phyloP scores from a whole-genome alignment of 2,329 filamentous ascomycete genomes.

The Alternaria longipes region DNA sequence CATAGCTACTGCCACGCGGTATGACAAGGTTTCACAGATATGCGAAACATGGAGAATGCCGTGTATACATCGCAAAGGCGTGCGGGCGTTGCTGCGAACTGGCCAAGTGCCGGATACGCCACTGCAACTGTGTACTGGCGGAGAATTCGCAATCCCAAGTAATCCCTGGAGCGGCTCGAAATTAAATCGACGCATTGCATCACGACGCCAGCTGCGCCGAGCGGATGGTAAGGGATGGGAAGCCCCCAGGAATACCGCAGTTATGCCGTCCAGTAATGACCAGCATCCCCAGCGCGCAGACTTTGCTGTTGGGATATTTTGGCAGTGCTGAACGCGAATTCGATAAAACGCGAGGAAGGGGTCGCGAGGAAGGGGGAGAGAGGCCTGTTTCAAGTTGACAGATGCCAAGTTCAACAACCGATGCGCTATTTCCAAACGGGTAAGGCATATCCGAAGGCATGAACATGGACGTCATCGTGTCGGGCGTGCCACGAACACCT shows the following conservation, averaged over 20 bases:
- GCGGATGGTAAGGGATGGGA: neutral
- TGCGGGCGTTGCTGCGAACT: neutral
- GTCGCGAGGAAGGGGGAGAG: neutral
- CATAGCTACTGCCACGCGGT: constrained; percentile 6
- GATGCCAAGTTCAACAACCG: neutral
- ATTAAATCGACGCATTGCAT: constrained; percentile 11
- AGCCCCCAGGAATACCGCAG: neutral
- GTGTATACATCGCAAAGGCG: neutral
- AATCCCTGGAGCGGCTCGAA: constrained; percentile 9
- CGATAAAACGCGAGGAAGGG: neutral
- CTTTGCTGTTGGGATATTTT: constrained; percentile 6
- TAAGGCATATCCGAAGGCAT: constrained; percentile 4
- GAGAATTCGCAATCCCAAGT: constrained; percentile 7
- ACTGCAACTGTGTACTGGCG: constrained; percentile 13
- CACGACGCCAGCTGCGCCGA: neutral
- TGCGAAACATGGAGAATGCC: constrained; percentile 5
- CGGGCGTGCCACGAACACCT: neutral
- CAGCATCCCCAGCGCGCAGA: constrained; percentile 5
- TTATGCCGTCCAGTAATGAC: constrained; percentile 11
- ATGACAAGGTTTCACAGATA: neutral
- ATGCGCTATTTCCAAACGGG: constrained; percentile 1
- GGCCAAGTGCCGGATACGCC: neutral
- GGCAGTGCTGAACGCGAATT: neutral
- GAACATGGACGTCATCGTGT: constrained; percentile 7
- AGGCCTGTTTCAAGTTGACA: constrained; percentile 1